Percentiles rank a stretch among this genome's conserved stretches.
phyloP scores from a whole-genome alignment of 352 stramenopile genomes.

The Elongisporangium anandrum region DNA sequence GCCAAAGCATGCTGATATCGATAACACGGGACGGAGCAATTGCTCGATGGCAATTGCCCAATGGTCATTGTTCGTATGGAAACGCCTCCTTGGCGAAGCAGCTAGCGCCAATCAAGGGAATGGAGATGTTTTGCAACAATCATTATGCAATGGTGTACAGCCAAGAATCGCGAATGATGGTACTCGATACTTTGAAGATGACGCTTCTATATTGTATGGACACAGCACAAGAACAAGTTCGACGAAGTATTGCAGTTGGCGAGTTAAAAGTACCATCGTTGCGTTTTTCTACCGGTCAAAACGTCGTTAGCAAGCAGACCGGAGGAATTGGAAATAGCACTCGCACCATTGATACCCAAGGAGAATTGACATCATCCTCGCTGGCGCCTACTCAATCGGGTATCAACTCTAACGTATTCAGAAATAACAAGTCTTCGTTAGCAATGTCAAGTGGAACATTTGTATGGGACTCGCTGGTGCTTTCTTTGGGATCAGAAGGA shows the following conservation, averaged over 20 bases:
- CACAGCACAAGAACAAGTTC: constrained; percentile 76
- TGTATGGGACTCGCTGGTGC: constrained; percentile 65
- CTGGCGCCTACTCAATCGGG: not conserved
- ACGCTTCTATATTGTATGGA: constrained; percentile 65
- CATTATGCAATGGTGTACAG: constrained; percentile 69
- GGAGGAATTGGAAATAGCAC: not conserved
- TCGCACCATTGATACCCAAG: not conserved
- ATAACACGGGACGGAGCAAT: constrained; percentile 48
- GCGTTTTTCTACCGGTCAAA: not conserved
- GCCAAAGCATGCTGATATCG: constrained; percentile 65
- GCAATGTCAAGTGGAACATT: not conserved
- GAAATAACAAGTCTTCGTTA: not conserved
- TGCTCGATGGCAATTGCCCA: constrained; percentile 64
- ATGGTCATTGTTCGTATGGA: constrained; percentile 51
- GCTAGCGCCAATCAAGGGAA: constrained; percentile 53
- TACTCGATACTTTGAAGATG: constrained; percentile 77
- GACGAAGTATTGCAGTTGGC: constrained; percentile 56
- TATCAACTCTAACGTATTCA: not conserved
- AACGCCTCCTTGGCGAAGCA: constrained; percentile 50
- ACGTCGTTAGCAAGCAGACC: not conserved
- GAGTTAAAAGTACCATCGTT: constrained; percentile 38
- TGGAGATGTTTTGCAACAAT: constrained; percentile 72
- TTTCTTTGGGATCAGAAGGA: constrained; percentile 72
- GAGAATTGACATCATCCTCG: not conserved
- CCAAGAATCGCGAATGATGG: constrained; percentile 69